phyloP scores from a whole-genome alignment of 495 filamentous ascomycete genomes.

The Neurospora sp. region DNA sequence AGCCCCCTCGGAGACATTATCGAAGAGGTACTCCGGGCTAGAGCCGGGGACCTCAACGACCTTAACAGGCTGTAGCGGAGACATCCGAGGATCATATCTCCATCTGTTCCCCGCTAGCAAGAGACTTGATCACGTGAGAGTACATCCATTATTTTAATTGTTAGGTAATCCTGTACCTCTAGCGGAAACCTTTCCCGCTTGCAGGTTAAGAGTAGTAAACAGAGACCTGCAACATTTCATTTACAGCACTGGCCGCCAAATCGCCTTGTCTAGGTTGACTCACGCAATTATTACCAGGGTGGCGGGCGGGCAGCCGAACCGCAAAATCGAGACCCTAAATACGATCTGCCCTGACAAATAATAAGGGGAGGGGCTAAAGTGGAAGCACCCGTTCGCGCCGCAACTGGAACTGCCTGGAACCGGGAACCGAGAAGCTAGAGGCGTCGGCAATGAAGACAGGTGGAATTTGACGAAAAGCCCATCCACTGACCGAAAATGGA shows the following conservation, averaged over 20 bases:
- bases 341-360: not conserved
- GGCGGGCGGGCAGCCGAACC: not conserved
- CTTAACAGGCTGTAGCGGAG: not conserved
- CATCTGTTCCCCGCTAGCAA: not conserved
- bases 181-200: not conserved
- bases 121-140: not conserved
- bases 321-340: not conserved
- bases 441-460: not conserved
- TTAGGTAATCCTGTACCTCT: not conserved
- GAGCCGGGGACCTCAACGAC: not conserved
- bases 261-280: not conserved
- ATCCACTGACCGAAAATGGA: conserved; percentile 28
- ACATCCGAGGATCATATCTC: not conserved
- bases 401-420: not conserved
- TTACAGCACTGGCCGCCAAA: not conserved
- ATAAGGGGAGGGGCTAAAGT: not conserved
- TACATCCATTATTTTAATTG: not conserved
- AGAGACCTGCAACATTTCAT: not conserved
- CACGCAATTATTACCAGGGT: not conserved
- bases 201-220: not conserved
- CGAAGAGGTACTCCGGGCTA: not conserved
- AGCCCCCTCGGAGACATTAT: not conserved
- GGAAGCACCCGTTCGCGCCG: not conserved
- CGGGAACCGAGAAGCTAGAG: not conserved
- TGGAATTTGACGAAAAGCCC: not conserved